Base-by-base conservation (phyloP, 768 basidiomycete genomes). In the Phaeolepiota aurea region DNA sequence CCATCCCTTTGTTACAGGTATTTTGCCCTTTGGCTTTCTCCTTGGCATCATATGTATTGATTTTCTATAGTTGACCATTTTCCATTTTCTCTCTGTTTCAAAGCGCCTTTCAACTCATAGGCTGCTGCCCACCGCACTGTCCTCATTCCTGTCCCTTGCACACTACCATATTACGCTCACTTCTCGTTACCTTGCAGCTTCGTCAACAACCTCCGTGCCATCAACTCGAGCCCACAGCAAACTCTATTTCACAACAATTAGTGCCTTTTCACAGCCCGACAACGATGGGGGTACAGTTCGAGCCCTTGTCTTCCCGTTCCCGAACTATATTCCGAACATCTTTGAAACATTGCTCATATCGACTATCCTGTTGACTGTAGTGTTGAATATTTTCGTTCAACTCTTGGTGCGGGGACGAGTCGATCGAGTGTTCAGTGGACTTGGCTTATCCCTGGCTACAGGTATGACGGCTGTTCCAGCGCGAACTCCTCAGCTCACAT, bases 1-100 rank as follows among this genome's bases (percentile, higher is more conserved):
- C 79, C 4, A 68, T 87, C 19, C 87, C 87, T 3, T 68, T 88
- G 16, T 58, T 88, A 13, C 85, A 87, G 68, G 80, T 80, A 41
- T 38, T 65, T 14, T 31, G 28, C 56, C 21, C 20, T n/a, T n/a
- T 3, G 44, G 19, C 19, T 12, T 34, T 35, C 2, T 16, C n/a
- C 38, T n/a, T 25, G 3, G 20, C 14, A 38, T 5, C 20, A 22
- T 18, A 4, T 10, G 37, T 33, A 30, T 37, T 30, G 39, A 37
- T 18, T 38, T 5, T 40, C 4, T 25, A 20, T 42, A 84, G 77
- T 65, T 86, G 37, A 69, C 73, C 0, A 63, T 84, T 38, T 67
- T 82, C 42, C 86, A 88, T 48, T 56, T 73, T 25, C 57, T 87
- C 1, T 79, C 82, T n/a, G 65, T 80, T 32, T 77, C 69, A 22